Conservation (phyloP, 2,329 filamentous ascomycete genomes). For the Colletotrichum tabaci region DNA sequence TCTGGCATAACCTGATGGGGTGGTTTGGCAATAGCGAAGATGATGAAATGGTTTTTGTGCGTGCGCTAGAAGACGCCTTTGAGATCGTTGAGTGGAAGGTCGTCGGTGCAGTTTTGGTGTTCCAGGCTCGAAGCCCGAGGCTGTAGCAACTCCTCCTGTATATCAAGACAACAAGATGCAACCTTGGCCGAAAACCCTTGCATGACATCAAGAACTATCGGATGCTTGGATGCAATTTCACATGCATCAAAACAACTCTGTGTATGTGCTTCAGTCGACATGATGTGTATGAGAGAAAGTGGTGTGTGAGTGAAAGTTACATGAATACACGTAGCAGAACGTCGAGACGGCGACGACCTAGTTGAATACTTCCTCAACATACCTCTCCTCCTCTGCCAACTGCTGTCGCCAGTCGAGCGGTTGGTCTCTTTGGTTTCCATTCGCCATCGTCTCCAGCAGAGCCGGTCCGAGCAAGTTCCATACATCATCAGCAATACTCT, state of each 20-base stretch:
- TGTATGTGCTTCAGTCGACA: no score
- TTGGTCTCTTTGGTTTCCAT: not conserved
- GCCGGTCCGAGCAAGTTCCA: not conserved
- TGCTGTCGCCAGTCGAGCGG: not conserved
- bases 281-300: no score
- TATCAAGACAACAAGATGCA: no score
- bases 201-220: no score
- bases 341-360: not conserved
- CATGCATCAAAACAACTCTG: no score
- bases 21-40: not conserved
- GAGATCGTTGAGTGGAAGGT: not conserved
- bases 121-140: not conserved
- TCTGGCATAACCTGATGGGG: not conserved
- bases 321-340: no score
- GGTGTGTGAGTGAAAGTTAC: no score
- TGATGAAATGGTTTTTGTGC: not conserved
- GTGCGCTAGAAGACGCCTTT: not conserved
- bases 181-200: no score
- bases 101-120: not conserved
- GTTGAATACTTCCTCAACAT: not conserved
- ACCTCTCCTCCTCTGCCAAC: not conserved
- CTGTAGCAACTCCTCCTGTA: no score
- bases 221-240: no score
- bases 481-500: not conserved
- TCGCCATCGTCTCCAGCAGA: not conserved